Conservation (phyloP, 1,284 basidiomycete genomes). For the Cutaneotrichosporon cavernicola region DNA sequence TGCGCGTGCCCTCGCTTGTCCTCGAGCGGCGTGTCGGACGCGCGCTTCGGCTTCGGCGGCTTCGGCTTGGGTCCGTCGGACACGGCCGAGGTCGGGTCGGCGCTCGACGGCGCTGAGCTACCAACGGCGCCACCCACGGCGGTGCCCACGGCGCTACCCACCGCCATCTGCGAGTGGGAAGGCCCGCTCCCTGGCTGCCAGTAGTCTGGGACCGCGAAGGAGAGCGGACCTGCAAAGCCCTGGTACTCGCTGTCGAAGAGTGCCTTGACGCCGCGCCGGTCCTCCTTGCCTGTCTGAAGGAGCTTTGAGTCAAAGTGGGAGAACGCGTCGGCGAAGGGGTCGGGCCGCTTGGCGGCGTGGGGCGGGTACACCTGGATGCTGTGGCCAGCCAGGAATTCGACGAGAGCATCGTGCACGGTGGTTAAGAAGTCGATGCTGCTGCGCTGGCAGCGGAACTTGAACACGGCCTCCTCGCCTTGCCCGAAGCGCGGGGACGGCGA, state of each 20-base stretch:
- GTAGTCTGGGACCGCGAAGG: conserved; percentile 34
- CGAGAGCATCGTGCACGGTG: conserved; percentile 84
- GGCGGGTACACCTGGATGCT: conserved; percentile 59
- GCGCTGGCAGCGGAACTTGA: conserved; percentile 92
- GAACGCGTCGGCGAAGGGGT: conserved; percentile 92
- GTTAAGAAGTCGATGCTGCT: conserved; percentile 90
- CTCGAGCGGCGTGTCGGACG: conserved; percentile 82
- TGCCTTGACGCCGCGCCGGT: conserved; percentile 72
- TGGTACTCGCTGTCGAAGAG: conserved; percentile 68
- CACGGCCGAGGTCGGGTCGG: conserved; percentile 60
- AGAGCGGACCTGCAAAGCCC: conserved; percentile 30
- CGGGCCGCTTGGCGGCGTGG: conserved; percentile 57
- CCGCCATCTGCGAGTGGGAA: neutral
- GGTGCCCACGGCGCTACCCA: neutral
- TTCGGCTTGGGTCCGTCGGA: conserved; percentile 61
- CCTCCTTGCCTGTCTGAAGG: conserved; percentile 66
- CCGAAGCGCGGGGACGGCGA: conserved; percentile 61
- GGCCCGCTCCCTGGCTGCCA: conserved; percentile 29
- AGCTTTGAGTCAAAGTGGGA: conserved; percentile 96
- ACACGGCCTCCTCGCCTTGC: conserved; percentile 71
- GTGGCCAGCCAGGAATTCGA: conserved; percentile 83
- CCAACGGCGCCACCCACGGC: conserved; percentile 45
- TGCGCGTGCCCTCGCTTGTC: conserved; percentile 57
- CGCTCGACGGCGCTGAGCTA: neutral
- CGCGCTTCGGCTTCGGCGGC: conserved; percentile 60